A percentile compares a stretch with the other conserved stretches of the same genome.
Conservation (phyloP, 352 stramenopile species). For the Phytophthora tubulina region DNA sequence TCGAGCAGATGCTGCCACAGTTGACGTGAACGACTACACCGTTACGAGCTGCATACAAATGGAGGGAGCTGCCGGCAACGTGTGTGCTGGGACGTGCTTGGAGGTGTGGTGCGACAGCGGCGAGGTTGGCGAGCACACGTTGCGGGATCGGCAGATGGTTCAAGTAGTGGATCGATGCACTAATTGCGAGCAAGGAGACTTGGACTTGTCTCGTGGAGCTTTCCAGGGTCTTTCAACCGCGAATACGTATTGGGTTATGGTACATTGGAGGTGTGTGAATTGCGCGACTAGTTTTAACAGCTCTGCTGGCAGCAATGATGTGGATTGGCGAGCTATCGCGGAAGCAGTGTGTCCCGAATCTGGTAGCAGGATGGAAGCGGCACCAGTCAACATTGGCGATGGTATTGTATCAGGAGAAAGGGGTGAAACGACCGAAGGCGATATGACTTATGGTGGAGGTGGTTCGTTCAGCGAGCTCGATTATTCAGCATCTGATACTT, state of each 20-base stretch:
- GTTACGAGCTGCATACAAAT: conserved; percentile 26
- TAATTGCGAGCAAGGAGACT: conserved; percentile 14
- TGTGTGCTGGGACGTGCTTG: conserved; percentile 32
- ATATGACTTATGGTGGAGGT: not conserved
- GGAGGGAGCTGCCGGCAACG: not conserved
- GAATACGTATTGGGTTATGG: not conserved
- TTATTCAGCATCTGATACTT: conserved; percentile 7
- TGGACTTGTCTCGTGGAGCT: conserved; percentile 22
- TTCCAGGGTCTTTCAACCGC: conserved; percentile 1
- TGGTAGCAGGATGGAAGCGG: not conserved
- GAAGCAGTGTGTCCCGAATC: conserved; percentile 1
- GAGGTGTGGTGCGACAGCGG: conserved; percentile 38
- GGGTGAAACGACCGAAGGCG: not conserved
- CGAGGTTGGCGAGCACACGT: not conserved
- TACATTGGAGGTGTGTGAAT: conserved; percentile 40
- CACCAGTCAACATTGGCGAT: not conserved
- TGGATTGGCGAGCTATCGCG: not conserved
- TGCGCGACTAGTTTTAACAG: conserved; percentile 9
- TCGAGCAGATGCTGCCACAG: not conserved
- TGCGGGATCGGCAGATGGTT: conserved; percentile 21
- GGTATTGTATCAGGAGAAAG: not conserved
- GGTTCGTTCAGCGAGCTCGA: conserved; percentile 9
- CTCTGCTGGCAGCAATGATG: not conserved
- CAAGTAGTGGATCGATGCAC: conserved; percentile 29
- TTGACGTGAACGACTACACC: conserved; percentile 6